A percentile compares a stretch with the other conserved stretches of the same genome.
Conservation (phyloP, 73 alveolate species). For the Effrenium voratum region DNA sequence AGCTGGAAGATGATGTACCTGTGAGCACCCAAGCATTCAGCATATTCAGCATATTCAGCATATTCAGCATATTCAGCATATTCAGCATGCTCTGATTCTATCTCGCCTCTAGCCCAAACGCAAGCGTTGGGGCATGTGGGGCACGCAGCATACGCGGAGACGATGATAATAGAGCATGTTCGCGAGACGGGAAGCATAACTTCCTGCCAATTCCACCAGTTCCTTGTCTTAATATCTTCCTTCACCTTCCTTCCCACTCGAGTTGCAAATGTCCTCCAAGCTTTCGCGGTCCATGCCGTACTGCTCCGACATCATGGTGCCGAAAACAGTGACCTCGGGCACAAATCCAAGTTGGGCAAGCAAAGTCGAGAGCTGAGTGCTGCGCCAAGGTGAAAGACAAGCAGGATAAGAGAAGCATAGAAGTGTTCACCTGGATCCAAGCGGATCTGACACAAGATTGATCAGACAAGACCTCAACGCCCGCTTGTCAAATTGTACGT, state of each 20-base stretch:
- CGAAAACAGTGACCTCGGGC: conserved; percentile 65
- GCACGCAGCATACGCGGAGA: conserved; percentile 89
- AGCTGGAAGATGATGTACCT: conserved; percentile 76
- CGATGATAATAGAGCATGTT: conserved; percentile 74
- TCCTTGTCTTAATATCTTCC: background rate
- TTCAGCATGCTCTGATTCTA: too few species aligned
- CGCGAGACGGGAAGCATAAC: conserved; percentile 83
- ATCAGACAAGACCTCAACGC: too few species aligned
- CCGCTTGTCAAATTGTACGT: too few species aligned
- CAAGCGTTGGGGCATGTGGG: background rate
- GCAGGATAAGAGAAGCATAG: conserved; percentile 84
- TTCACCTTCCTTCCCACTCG: background rate
- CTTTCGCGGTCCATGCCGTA: conserved; percentile 10
- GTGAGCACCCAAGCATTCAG: too few species aligned
- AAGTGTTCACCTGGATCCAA: conserved; percentile 45
- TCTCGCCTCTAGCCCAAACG: too few species aligned
- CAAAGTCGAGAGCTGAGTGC: background rate
- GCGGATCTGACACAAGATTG: too few species aligned
- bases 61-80: too few species aligned
- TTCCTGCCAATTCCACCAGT: background rate
- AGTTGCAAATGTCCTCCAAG: too few species aligned
- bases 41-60: too few species aligned
- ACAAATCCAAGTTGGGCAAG: background rate
- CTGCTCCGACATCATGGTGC: conserved; percentile 77
- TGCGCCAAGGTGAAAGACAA: conserved; percentile 33